These are phyloP conservation scores for Fragaria ananassa DNA, from an alignment of 306 rosid genomes.

Conservation along the genomic window DNA sequence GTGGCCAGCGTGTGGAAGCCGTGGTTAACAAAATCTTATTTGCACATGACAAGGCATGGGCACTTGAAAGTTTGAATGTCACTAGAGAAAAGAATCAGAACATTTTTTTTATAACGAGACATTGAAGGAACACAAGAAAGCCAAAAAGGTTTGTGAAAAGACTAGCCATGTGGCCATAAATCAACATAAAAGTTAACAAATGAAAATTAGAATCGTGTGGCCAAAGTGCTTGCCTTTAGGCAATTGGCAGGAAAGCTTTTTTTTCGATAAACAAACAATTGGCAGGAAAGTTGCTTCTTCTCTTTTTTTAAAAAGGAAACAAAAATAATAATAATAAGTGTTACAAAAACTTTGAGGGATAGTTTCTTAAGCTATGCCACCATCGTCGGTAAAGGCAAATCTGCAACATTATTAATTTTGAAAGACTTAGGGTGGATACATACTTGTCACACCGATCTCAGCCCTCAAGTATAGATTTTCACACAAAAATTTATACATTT, in stretches of 20 bases:
- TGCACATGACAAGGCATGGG: slow-evolving; percentile 6
- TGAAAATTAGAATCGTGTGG: slow-evolving; percentile 40
- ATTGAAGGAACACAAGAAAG: slow-evolving; percentile 11
- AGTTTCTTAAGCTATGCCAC: no score
- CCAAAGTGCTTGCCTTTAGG: slow-evolving; percentile 31
- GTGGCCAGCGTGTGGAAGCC: not conserved
- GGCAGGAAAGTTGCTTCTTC: slow-evolving; percentile 11
- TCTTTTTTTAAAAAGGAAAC: not conserved
- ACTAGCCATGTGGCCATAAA: slow-evolving; percentile 34
- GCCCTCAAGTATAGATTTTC: no score
- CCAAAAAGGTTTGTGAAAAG: slow-evolving; percentile 14
- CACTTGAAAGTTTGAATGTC: not conserved
- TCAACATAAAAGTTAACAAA: slow-evolving; percentile 21
- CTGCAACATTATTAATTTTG: no score
- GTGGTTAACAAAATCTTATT: not conserved
- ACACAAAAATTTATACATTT: no score
- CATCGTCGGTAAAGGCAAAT: no score
- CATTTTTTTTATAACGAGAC: not conserved
- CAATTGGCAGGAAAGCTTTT: slow-evolving; percentile 47
- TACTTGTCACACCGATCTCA: no score
- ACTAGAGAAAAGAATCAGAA: slow-evolving; percentile 14
- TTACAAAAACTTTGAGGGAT: no score
- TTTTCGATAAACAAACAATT: slow-evolving; percentile 28
- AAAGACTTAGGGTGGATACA: no score
- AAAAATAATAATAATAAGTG: no score